Evolutionary conservation across 2,329 filamentous ascomycete genomes (phyloP), one percentile per base, ranked within the genome.

Genomic region (Colletotrichum coccodes): DNA sequence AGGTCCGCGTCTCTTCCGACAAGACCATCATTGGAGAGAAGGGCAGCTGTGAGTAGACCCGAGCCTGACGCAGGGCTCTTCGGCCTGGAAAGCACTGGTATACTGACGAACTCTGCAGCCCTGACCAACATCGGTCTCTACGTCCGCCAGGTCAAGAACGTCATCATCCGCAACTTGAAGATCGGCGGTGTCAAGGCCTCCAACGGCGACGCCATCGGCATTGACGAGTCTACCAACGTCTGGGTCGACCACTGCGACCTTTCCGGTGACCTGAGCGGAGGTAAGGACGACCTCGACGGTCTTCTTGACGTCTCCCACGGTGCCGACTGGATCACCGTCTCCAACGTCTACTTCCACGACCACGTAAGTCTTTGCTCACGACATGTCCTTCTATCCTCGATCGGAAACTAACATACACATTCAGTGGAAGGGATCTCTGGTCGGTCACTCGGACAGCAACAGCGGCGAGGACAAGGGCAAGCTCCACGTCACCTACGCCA

Each of bases 381-480:
- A 6, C 6, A 21, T 23, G 46, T 26, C 18, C 5, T 6, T 40
- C 6, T n/a, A 2, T 32, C 6, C 21, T 18, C 1, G 5, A 14
- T 1, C 2, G 9, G 8, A 16, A 23, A 9, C 14, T 68, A 76
- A 89, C 47, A 36, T 2, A 21, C 1, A 47, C 86, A 88, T 79
- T 18, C 14, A 71, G 70, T 78, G 73, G 49, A 91, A 91, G 79
- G 87, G 84, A 32, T 87, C 86, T 0, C 83, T 91, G 12, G 81
- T 91, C 63, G 89, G 87, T 7, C 89, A 91, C 82, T 87, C 84
- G 3, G 87, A 91, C 79, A 84, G 73, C 77, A 90, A 91, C 77
- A 79, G 72, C 14, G 79, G 75, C 42, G 88, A 91, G 72, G 89
- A 91, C 74, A 86, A 76, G 3, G 89, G 89, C 69, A 83, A 86